Percentiles rank a stretch among this genome's conserved stretches.
phyloP scores from a whole-genome alignment of 2,329 filamentous ascomycete species.

The Coniochaeta sp. region DNA sequence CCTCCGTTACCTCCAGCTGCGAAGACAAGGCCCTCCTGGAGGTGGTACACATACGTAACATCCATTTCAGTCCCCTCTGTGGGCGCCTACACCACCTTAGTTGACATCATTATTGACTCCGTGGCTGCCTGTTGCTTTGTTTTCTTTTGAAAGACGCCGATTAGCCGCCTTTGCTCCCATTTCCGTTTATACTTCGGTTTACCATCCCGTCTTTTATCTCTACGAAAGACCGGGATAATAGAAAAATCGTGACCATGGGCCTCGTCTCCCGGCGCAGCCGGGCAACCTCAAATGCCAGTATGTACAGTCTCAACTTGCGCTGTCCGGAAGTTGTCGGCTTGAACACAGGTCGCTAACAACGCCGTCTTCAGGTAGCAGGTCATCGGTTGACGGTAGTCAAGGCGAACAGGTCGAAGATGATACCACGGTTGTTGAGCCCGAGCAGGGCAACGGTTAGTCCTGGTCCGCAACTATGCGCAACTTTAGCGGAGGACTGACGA shows the following conservation, averaged over 20 bases:
- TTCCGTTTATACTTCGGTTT: neutral
- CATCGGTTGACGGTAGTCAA: slow-evolving; percentile 49
- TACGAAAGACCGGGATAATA: neutral
- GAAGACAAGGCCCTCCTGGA: neutral
- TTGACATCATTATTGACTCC: slow-evolving; percentile 1
- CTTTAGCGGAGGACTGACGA: slow-evolving; percentile 5
- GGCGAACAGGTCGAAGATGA: slow-evolving; percentile 55
- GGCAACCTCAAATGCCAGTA: slow-evolving; percentile 26
- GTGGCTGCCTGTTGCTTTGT: neutral
- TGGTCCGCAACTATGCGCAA: neutral
- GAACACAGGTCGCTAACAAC: neutral
- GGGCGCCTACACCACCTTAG: neutral
- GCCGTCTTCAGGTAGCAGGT: slow-evolving; percentile 33
- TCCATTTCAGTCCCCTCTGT: neutral
- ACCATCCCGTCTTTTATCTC: neutral
- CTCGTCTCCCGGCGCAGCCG: slow-evolving; percentile 23
- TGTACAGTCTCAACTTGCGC: slow-evolving; percentile 9
- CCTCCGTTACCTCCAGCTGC: no score
- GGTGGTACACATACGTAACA: neutral
- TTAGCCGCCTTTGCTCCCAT: neutral
- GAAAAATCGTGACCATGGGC: slow-evolving; percentile 16
- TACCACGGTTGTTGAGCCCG: slow-evolving; percentile 77
- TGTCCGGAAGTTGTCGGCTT: neutral
- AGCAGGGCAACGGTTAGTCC: slow-evolving; percentile 83
- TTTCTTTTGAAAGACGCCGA: neutral